These are phyloP conservation scores for Blastobotrys elegans DNA, from an alignment of 1,139 yeast genomes.

Conservation along the genomic window DNA sequence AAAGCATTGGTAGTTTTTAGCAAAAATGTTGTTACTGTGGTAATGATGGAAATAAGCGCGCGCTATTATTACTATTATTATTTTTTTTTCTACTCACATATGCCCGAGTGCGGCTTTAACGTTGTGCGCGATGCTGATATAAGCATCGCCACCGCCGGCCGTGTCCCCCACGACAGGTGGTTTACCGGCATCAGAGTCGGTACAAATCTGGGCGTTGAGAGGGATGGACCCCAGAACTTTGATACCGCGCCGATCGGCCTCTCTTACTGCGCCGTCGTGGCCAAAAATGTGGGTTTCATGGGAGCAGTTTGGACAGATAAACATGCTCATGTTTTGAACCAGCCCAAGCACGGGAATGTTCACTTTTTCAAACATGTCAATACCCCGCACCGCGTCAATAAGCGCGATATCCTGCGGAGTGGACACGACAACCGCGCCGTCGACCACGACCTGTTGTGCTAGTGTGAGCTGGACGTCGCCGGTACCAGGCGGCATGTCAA, in stretches of 20 bases:
- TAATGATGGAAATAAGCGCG: too few relatives aligned
- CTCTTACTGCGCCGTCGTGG: conserved; percentile 54
- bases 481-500: conserved; percentile 92
- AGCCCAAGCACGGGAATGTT: conserved; percentile 71
- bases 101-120: conserved; percentile 9
- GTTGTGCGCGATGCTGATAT: conserved; percentile 26
- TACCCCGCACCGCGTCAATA: conserved; percentile 76
- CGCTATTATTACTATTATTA: too few relatives aligned
- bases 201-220: conserved; percentile 55
- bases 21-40: too few relatives aligned
- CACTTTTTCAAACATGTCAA: conserved; percentile 71
- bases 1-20: too few relatives aligned
- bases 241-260: conserved; percentile 49
- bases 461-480: conserved; percentile 84
- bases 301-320: conserved; percentile 66
- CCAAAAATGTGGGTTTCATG: conserved; percentile 78
- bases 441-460: conserved; percentile 69
- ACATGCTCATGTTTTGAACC: conserved; percentile 81
- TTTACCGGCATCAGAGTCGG: conserved; percentile 56
- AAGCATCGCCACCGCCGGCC: conserved; percentile 24
- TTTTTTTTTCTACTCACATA: too few relatives aligned
- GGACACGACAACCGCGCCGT: conserved; percentile 77
- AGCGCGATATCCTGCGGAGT: conserved; percentile 87
- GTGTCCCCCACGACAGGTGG: conserved; percentile 52
- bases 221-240: conserved; percentile 65